Conservation (phyloP, 106 monocot species). For the Platanthera zijinensis region DNA sequence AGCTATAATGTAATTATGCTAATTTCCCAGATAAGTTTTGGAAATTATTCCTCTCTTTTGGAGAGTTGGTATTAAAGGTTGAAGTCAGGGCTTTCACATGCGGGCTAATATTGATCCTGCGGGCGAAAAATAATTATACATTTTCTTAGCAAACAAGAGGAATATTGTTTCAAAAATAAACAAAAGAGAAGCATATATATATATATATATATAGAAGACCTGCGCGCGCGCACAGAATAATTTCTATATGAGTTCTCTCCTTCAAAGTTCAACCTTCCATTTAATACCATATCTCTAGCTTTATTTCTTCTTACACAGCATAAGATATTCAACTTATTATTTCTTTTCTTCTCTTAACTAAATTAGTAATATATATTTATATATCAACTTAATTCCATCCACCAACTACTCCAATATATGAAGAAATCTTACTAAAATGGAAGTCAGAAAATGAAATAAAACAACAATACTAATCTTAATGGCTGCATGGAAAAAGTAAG, state of each 20-base stretch:
- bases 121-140: not conserved
- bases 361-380: not conserved
- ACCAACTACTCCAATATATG: not conserved
- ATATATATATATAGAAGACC: constrained; percentile 1
- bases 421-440: not conserved
- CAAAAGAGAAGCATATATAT: not conserved
- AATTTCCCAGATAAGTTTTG: too few relatives aligned
- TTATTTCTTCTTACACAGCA: not conserved
- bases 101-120: too few relatives aligned
- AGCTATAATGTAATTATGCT: too few relatives aligned
- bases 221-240: not conserved
- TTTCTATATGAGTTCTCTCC: too few relatives aligned
- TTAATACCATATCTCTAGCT: not conserved
- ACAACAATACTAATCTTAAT: not conserved
- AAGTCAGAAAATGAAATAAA: too few relatives aligned
- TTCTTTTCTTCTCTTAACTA: not conserved
- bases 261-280: not conserved
- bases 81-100: too few relatives aligned
- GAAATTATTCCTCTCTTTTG: too few relatives aligned
- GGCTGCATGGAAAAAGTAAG: not conserved
- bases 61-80: too few relatives aligned
- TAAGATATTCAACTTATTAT: not conserved
- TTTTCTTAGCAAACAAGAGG: not conserved
- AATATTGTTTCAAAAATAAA: not conserved
- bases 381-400: not conserved